phyloP scores from a whole-genome alignment of 768 basidiomycete genomes.

The Clavulina sp. region DNA sequence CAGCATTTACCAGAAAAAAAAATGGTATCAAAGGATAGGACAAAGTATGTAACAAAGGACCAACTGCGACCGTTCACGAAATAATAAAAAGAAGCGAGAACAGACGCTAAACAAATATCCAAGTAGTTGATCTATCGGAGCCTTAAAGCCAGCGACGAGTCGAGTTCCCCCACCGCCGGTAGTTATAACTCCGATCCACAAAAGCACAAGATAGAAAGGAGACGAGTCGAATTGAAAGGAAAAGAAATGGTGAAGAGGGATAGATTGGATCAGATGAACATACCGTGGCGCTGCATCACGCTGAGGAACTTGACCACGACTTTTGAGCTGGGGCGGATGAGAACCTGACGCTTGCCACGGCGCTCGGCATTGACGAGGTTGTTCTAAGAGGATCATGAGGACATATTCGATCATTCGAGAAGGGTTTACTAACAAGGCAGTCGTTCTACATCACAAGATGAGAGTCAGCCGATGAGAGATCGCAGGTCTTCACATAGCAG shows the following conservation, averaged over 20 bases:
- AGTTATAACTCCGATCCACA: slow-evolving; percentile 63
- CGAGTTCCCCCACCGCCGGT: slow-evolving; percentile 47
- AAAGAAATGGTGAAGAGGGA: too few species aligned
- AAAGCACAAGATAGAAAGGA: slow-evolving; percentile 7
- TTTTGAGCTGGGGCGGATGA: slow-evolving; percentile 93
- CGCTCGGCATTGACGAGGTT: slow-evolving; percentile 99
- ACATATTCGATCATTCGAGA: slow-evolving; percentile 1
- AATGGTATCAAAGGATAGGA: slow-evolving; percentile 4
- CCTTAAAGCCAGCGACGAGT: slow-evolving; percentile 71
- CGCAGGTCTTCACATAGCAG: not conserved
- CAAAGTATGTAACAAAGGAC: slow-evolving; percentile 2
- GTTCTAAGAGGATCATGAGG: slow-evolving; percentile 33
- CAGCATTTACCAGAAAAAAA: slow-evolving; percentile 15
- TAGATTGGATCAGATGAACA: slow-evolving; percentile 18
- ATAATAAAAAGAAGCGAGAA: not conserved
- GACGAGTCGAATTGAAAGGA: slow-evolving; percentile 1
- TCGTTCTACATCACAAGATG: slow-evolving; percentile 29
- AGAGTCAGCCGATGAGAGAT: not conserved
- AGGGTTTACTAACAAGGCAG: slow-evolving; percentile 29
- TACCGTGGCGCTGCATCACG: slow-evolving; percentile 98
- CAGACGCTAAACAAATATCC: slow-evolving; percentile 20
- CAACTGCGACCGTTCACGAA: not conserved
- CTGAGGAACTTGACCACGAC: slow-evolving; percentile 94
- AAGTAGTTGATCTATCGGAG: slow-evolving; percentile 48
- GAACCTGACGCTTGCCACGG: slow-evolving; percentile 97